Percentiles rank a stretch among this genome's conserved stretches.
phyloP scores from a whole-genome alignment of 441 rosid genomes.

The Metrosideros polymorpha region DNA sequence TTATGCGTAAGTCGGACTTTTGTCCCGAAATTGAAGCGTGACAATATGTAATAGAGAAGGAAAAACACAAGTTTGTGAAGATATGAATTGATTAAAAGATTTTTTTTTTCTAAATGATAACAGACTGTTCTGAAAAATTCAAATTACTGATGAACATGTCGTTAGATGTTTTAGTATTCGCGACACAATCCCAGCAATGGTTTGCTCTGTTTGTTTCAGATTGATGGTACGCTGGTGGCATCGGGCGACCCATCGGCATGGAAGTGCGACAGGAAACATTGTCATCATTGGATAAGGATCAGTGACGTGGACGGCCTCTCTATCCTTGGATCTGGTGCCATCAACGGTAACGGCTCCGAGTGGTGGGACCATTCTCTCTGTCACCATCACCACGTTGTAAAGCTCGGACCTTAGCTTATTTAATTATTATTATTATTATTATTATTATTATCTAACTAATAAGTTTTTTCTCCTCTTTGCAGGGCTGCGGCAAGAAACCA shows the following conservation, averaged over 20 bases:
- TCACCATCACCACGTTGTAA: neutral
- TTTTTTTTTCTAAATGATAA: too few relatives aligned
- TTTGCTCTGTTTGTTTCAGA: neutral
- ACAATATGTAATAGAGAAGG: neutral
- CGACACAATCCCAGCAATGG: neutral
- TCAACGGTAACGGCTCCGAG: neutral
- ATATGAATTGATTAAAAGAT: neutral
- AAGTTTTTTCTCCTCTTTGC: neutral
- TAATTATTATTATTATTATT: neutral
- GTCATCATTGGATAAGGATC: neutral
- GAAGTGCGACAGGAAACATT: neutral
- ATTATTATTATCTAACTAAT: neutral
- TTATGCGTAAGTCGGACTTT: accelerated
- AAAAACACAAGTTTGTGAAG: neutral
- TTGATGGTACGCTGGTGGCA: neutral
- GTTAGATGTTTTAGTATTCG: neutral
- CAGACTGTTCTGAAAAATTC: neutral
- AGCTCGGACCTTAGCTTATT: neutral
- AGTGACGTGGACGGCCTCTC: neutral
- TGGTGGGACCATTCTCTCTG: neutral
- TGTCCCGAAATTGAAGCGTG: neutral
- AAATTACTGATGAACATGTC: neutral
- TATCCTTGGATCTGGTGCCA: neutral
- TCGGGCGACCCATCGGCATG: neutral
- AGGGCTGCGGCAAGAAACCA: neutral